Percentiles rank a stretch among this genome's conserved stretches.
These are phyloP conservation scores for Huntiella moniliformis DNA, from an alignment of 2,329 filamentous ascomycete genomes.

Conservation along the genomic window DNA sequence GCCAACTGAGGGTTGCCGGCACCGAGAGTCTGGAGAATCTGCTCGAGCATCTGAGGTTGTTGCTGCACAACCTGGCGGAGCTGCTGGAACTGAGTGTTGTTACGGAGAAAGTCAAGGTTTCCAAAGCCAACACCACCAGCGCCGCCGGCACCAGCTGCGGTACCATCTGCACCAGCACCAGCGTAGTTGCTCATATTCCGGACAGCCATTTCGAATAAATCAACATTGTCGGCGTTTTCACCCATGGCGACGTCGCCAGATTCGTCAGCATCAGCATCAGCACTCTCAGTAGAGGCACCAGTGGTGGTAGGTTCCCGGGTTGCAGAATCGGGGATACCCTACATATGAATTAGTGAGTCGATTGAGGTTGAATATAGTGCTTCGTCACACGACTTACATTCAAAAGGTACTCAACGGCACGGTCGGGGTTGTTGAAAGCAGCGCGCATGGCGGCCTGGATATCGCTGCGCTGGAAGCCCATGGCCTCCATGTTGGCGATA, in stretches of 20 bases:
- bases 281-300: slow-evolving; percentile 24
- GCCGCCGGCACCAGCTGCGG: slow-evolving; percentile 31
- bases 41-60: slow-evolving; percentile 95
- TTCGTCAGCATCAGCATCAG: slow-evolving; percentile 22
- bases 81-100: slow-evolving; percentile 96
- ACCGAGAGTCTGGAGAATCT: slow-evolving; percentile 88
- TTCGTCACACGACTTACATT: slow-evolving; percentile 35
- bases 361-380: background rate
- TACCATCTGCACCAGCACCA: slow-evolving; percentile 15
- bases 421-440: slow-evolving; percentile 91
- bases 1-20: slow-evolving; percentile 89
- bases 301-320: slow-evolving; percentile 29
- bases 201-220: slow-evolving; percentile 84
- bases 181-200: slow-evolving; percentile 29
- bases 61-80: slow-evolving; percentile 93
- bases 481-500: slow-evolving; percentile 84
- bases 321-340: slow-evolving; percentile 83
- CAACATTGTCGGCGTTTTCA: slow-evolving; percentile 49
- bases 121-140: slow-evolving; percentile 39
- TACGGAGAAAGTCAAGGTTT: slow-evolving; percentile 82
- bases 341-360: slow-evolving; percentile 4
- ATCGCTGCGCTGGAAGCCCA: slow-evolving; percentile 80
- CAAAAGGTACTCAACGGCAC: slow-evolving; percentile 88
- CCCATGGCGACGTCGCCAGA: slow-evolving; percentile 21
- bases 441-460: slow-evolving; percentile 92